Percentiles rank a stretch among this genome's conserved stretches.
Evolutionary conservation across 2,329 filamentous ascomycete genomes (phyloP).

Genomic region (Epichloe typhina): DNA sequence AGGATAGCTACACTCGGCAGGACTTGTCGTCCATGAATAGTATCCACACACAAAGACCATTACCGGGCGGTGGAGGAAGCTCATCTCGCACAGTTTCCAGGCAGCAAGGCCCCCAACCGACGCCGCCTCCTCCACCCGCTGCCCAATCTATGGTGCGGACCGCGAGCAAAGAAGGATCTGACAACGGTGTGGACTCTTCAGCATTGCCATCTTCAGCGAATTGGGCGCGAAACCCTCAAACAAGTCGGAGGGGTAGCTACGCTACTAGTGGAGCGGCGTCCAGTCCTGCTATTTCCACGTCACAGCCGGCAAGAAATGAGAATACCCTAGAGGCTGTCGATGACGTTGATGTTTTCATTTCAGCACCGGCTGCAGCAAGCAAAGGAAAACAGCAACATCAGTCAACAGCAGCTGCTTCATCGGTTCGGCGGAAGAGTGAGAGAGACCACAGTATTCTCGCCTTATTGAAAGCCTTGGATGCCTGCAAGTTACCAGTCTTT

Average conservation of each 20-base stretch:
- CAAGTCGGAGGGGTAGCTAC: conserved; percentile 61
- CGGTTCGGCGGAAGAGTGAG: conserved; percentile 7
- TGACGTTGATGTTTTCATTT: conserved; percentile 16
- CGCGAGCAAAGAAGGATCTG: conserved; percentile 64
- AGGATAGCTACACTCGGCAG: conserved; percentile 89
- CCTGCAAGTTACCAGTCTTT: conserved; percentile 20
- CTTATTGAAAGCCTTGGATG: conserved; percentile 24
- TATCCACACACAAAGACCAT: conserved; percentile 62
- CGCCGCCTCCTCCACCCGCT: conserved; percentile 26
- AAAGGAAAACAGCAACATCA: conserved; percentile 9
- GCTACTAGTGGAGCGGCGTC: conserved; percentile 70
- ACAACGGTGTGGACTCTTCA: conserved; percentile 62
- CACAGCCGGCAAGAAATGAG: conserved; percentile 41
- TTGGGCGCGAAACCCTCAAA: conserved; percentile 66
- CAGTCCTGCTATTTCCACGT: conserved; percentile 61
- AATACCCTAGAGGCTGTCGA: conserved; percentile 30
- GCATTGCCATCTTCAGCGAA: conserved; percentile 88
- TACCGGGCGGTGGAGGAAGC: conserved; percentile 36
- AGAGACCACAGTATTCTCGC: conserved; percentile 16
- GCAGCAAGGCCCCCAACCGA: conserved; percentile 30
- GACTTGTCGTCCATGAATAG: conserved; percentile 93
- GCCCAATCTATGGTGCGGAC: conserved; percentile 60
- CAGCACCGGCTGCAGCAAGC: conserved; percentile 11
- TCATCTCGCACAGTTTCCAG: conserved; percentile 42
- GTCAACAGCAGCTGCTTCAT: neutral